Base-by-base conservation (phyloP, 2,329 filamentous ascomycete genomes). In the Phyllosticta capitalensis region DNA sequence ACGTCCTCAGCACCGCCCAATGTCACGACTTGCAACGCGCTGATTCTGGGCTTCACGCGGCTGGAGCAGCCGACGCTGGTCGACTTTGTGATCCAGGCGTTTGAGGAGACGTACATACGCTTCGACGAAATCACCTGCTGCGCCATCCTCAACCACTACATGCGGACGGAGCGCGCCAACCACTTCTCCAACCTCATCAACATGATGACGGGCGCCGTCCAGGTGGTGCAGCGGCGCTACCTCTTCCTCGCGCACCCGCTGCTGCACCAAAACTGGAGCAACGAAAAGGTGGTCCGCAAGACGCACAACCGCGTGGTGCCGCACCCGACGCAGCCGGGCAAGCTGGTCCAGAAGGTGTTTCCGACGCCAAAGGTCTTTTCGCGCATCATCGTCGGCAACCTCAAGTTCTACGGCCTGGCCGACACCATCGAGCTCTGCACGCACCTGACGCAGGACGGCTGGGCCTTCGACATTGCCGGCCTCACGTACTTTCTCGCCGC, bases 1-100 rank as follows among this genome's bases (percentile, higher is more conserved):
- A 74, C 83, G 3, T 84, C 83, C 2, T 70, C 79, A 1, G 76
- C 82, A 19, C 81, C 84, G 0, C 87, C 88, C 0, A 83, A 83
- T 62, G 79, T 88, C 38, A 78, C 84, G 63, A 90, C 85, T 3
- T 90, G 85, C 74, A 91, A 91, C 67, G 79, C 80, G 12, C 77
- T 94, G 24, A 79, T 92, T 2, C 70, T 81, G n/a, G 81, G 82
- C n/a, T 84, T 92, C 55, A 64, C 63, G 54, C 64, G 66, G 33
- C 71, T 67, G 65, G 61, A 65, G 48, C 65, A 63, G n/a, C 61
- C 60, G 10, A 56, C 63, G 1, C 56, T 74, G 48, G 63, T 67
- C n/a, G 64, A 70, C 33, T 49, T 62, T 38, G 65, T 74, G 21
- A 69, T 75, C 22, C 52, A 65, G 1, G 65, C 67, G 3, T 63